Evolutionary conservation across 2,329 filamentous ascomycete species (phyloP).

Genomic region (Ophiostoma piceae): DNA sequence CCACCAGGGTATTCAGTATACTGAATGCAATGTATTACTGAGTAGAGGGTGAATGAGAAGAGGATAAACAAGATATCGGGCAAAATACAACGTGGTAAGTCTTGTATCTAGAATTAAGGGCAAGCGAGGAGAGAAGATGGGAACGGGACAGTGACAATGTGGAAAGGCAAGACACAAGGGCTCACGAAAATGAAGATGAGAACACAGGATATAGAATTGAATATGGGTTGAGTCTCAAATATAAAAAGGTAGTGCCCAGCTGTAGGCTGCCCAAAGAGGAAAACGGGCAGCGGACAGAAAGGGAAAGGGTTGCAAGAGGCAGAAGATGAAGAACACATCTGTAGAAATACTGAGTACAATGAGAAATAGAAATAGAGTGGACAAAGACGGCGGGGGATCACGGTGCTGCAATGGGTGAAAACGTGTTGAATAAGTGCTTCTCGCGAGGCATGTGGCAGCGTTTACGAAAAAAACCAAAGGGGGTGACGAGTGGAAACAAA

Average conservation of each 20-base stretch:
- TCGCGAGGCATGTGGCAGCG: neutral
- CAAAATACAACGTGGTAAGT: constrained; percentile 1
- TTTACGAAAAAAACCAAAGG: neutral
- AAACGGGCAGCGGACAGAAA: neutral
- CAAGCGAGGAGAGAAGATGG: neutral
- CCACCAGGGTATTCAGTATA: too few species aligned
- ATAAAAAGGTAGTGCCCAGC: neutral
- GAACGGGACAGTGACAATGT: neutral
- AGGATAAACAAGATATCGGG: constrained; percentile 1
- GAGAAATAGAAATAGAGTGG: neutral
- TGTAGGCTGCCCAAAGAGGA: constrained; percentile 2
- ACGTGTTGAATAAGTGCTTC: neutral
- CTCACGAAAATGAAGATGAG: neutral
- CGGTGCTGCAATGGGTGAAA: neutral
- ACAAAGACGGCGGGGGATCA: neutral
- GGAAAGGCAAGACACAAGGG: neutral
- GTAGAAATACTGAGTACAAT: neutral
- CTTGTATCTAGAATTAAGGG: neutral
- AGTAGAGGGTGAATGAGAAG: neutral
- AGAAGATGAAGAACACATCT: neutral
- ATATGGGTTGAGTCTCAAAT: neutral
- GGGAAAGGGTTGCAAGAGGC: neutral
- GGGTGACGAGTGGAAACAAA: too few species aligned
- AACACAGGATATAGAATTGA: neutral
- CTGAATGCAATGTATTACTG: too few species aligned